Base-by-base conservation (phyloP, 2,329 filamentous ascomycete species). In the Aspergillus unguis region DNA sequence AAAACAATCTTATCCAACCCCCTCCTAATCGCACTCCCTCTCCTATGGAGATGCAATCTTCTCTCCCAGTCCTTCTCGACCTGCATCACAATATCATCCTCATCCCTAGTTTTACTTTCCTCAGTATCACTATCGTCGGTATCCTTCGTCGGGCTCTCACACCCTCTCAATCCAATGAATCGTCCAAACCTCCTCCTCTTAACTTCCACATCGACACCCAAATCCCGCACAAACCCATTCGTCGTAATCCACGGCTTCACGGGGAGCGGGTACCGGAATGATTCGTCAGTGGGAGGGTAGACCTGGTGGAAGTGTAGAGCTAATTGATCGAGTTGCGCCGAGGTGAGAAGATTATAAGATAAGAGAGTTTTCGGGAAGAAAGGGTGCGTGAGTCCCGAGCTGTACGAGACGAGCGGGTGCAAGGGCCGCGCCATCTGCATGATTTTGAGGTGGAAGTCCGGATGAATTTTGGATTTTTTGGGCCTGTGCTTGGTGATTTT, bases 251-350 rank as follows among this genome's bases (percentile, higher is more conserved):
- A 70, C 5, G 66, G 55, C 5, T 56, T 56, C 1, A 71, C 62
- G 0, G 35, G 54, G 6, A 63, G 50, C 5, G 75, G 74, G 44
- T 76, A 77, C 4, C 48, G 51, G 26, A 50, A 61, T 0, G 71
- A 71, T 25, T 65, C 64, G 0, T 54, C 57, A 0, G 63, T 44
- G 0, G 73, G 64, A 0, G 72, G 73, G 40, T 64, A 66, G 5
- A 71, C 64, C 49, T 77, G 75, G 52, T 77, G 72, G 54, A 71
- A 77, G 57, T 71, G 68, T 0, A 62, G 52, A 8, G 74, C 73
- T 1, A 77, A 66, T n/a, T 62, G 55, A 50, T 77, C 73, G 3
- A 76, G 65, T 55, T 76, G 70, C 1, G 54, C 37, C 8, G 65
- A 62, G 1, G 73, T 75, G 29, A 77, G 67, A 6, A 76, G 65